phyloP scores from a whole-genome alignment of 495 filamentous ascomycete species.

The Penicillium antarcticum region DNA sequence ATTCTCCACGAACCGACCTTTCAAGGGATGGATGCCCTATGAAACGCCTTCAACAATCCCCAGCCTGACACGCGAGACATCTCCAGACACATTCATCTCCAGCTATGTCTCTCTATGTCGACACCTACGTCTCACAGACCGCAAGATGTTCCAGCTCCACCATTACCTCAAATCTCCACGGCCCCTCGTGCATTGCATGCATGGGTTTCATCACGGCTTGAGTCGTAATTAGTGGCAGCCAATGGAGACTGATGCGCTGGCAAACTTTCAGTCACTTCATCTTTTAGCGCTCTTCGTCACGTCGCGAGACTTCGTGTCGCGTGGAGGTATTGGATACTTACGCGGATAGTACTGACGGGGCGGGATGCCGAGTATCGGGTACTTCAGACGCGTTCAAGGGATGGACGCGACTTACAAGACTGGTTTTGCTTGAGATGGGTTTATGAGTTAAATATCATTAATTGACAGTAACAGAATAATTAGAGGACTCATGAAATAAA shows the following conservation, averaged over 20 bases:
- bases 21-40: not conserved
- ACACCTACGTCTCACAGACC: not conserved
- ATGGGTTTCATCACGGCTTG: not conserved
- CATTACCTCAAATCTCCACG: not conserved
- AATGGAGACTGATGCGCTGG: constrained; percentile 2
- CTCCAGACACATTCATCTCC: not conserved
- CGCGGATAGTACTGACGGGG: not conserved
- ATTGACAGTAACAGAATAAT: too few relatives aligned
- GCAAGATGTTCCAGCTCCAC: not conserved
- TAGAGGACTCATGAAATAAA: too few relatives aligned
- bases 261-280: not conserved
- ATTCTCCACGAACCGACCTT: not conserved
- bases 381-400: constrained; percentile 9
- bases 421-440: not conserved
- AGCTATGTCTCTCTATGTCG: too few relatives aligned
- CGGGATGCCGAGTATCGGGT: constrained; percentile 1
- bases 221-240: not conserved
- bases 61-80: not conserved
- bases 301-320: constrained; percentile 3
- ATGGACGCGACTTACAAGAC: constrained; percentile 2
- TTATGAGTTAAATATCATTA: not conserved
- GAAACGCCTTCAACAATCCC: not conserved
- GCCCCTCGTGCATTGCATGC: not conserved
- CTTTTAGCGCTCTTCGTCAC: constrained; percentile 1
- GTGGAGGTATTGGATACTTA: constrained; percentile 10